A percentile compares a stretch with the other conserved stretches of the same genome.
Evolutionary conservation across 768 basidiomycete species (phyloP).

Genomic region (Wakefieldia striispora): DNA sequence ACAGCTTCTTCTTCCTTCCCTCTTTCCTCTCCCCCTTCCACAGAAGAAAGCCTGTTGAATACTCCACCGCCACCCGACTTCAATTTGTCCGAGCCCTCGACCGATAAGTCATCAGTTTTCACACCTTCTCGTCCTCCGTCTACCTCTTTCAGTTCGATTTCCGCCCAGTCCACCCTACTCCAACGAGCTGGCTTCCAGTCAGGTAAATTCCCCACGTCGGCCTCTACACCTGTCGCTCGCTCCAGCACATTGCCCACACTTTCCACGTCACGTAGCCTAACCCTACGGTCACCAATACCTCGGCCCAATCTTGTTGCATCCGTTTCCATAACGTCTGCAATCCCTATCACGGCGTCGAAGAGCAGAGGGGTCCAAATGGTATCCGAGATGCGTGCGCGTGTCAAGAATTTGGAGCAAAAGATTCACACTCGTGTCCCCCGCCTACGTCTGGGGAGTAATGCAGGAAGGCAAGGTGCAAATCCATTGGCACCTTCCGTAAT

Average conservation of each 20-base stretch:
- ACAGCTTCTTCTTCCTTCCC: constrained; percentile 35
- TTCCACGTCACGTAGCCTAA: constrained; percentile 43
- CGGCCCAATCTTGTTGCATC: constrained; percentile 41
- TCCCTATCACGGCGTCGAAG: constrained; percentile 51
- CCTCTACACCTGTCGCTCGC: constrained; percentile 49
- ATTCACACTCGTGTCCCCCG: constrained; percentile 86
- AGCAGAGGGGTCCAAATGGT: constrained; percentile 91
- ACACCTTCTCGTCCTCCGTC: constrained; percentile 35
- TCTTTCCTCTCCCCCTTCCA: constrained; percentile 28
- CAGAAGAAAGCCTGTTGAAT: constrained; percentile 56
- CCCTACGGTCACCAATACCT: constrained; percentile 44
- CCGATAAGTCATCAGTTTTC: constrained; percentile 38
- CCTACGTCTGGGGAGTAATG: constrained; percentile 76
- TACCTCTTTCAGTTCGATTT: constrained; percentile 30
- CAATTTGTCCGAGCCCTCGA: constrained; percentile 54
- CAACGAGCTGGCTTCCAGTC: constrained; percentile 51
- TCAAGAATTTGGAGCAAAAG: constrained; percentile 79
- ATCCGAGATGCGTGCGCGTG: constrained; percentile 85
- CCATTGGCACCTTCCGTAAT: constrained; percentile 34
- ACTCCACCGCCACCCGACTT: constrained; percentile 61
- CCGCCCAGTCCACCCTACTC: constrained; percentile 47
- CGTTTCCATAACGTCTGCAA: constrained; percentile 32
- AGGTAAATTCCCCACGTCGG: constrained; percentile 38
- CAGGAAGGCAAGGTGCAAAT: constrained; percentile 47
- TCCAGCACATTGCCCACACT: constrained; percentile 57